These are phyloP conservation scores for Pneumocystis jirovecii DNA, from an alignment of 1,139 yeast species.

Conservation along the genomic window DNA sequence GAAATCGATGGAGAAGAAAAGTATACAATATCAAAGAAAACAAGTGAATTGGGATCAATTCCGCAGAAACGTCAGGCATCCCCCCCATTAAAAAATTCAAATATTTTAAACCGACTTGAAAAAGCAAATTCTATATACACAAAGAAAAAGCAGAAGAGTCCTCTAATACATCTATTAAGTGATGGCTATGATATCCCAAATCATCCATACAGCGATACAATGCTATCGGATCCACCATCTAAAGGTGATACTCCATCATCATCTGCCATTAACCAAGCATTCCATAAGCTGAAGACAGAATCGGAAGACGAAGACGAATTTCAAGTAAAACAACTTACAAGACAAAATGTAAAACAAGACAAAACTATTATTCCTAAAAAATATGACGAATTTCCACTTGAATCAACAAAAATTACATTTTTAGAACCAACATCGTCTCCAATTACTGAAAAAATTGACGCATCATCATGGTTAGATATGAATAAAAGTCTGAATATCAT, in stretches of 20 bases:
- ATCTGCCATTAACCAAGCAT: not conserved
- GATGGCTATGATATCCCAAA: not conserved
- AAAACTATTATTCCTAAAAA: conserved; percentile 10
- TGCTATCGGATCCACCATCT: not conserved
- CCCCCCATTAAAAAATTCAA: not conserved
- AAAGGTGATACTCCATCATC: conserved; percentile 4
- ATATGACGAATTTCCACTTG: not conserved
- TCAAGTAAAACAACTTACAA: conserved; percentile 15
- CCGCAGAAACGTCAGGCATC: conserved; percentile 4
- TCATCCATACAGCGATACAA: not conserved
- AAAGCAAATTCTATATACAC: not conserved
- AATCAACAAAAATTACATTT: not conserved
- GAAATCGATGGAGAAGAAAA: conserved; percentile 14
- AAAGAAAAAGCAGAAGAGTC: not conserved
- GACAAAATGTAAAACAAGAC: conserved; percentile 1
- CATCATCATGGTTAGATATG: conserved; percentile 11
- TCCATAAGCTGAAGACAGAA: conserved; percentile 6
- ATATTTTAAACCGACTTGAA: not conserved
- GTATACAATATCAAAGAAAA: not conserved
- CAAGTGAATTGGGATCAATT: not conserved
- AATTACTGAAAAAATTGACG: conserved; percentile 12
- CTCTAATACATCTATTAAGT: not conserved
- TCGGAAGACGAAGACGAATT: conserved; percentile 17
- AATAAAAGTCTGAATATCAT: conserved; percentile 3
- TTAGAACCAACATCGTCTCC: conserved; percentile 12